Evolutionary conservation across 306 rosid species (phyloP), one percentile per base, ranked within the genome.

Genomic region (Cicer pinnatifidum): DNA sequence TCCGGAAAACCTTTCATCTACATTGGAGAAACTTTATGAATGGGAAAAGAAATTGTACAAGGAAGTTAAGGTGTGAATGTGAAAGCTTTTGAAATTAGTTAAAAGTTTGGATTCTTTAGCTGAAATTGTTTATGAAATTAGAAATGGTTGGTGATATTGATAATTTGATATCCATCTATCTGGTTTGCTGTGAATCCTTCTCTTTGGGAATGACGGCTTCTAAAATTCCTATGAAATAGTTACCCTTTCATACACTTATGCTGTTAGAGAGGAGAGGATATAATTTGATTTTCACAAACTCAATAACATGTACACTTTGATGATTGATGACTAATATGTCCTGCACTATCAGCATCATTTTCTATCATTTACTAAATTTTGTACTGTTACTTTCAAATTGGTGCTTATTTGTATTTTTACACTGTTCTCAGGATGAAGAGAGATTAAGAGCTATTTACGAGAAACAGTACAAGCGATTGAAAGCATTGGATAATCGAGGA

Each of bases 31-130:
- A 75, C 97, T 95, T 73, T 87, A 95, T 80, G 97, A 74, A 39
- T 91, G 99, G 99, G 99, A 95, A 84, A 90, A 88, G 87, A 95
- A 95, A 76, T 78, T 95, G 61, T 84, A 88, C 28, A 95, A 91
- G 84, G 99, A 95, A 91, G 90, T 95, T 52, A 91, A 90, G 99
- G 99, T 95, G 84, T 60, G 75, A 44, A 35, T 66, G 51, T 66
- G 23, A 70, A 45, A 69, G 35, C 8, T 1, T 1, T 53, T 67
- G 57, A 56, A 71, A 37, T 60, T 60, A 59, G 35, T 75, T 43
- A 0, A 23, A 15, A 15, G 10, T 48, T 68, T 46, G 50, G 39
- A 59, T 60, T 59, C 56, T 64, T 51, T 64, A 53, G 44, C 71
- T 62, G 48, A 78, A 71, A 73, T 73, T 44, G 43, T 38, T 69